phyloP scores from a whole-genome alignment of 2,329 filamentous ascomycete genomes.

The Neurospora sp. region DNA sequence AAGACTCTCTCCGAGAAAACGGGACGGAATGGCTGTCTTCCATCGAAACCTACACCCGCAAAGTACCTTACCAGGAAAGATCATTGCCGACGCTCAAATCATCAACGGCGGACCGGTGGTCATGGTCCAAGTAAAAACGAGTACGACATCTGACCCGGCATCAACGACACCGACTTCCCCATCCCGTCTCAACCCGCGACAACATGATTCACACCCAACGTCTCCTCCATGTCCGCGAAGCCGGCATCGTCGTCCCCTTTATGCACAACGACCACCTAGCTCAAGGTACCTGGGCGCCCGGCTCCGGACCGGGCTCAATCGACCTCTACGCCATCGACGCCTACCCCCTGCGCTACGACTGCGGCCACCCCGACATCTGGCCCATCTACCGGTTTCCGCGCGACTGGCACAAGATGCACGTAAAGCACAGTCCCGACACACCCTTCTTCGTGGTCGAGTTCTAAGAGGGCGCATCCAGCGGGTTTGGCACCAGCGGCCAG shows the following conservation, averaged over 20 bases:
- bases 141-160: constrained; percentile 22
- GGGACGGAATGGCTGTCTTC: not conserved
- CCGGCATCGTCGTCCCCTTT: not conserved
- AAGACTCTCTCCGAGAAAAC: not conserved
- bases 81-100: constrained; percentile 59
- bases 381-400: too few relatives aligned
- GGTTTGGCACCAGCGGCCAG: too few relatives aligned
- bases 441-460: too few relatives aligned
- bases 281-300: not conserved
- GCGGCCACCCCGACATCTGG: too few relatives aligned
- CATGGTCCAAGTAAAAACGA: constrained; percentile 63
- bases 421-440: too few relatives aligned
- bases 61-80: constrained; percentile 20
- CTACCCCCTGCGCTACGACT: not conserved
- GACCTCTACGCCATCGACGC: not conserved
- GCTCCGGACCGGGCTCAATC: not conserved
- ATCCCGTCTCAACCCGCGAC: not conserved
- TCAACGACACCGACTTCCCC: not conserved
- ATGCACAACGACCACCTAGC: not conserved
- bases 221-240: not conserved
- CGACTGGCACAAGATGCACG: not conserved
- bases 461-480: too few relatives aligned
- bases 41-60: not conserved
- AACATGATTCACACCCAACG: not conserved
- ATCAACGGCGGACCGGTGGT: constrained; percentile 66